Evolutionary conservation across 75 land plant genomes (phyloP), one percentile per base, ranked within the genome.

Genomic region (Cunninghamia lanceolata): DNA sequence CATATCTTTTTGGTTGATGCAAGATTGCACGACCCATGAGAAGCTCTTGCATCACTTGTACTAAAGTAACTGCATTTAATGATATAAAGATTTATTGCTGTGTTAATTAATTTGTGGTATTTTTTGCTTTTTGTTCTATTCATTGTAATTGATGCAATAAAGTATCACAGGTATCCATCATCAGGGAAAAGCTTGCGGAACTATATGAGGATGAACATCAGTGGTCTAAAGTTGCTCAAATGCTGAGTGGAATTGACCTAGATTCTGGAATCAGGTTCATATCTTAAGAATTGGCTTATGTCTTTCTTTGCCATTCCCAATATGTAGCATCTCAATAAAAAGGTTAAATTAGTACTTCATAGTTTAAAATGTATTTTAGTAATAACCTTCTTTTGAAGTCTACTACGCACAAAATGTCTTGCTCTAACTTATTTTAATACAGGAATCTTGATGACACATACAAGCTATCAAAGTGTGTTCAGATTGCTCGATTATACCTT

Each of bases 181-280:
- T 98, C 68, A 92, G 99, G 42, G 99, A 98, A 91, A 95, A 96
- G 82, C 92, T 98, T 80, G 98, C 98, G 53, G 97, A 98, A 68
- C 78, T 98, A 25, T 98, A 94, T 88, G 99, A 95, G 83, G 91
- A 94, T 78, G 99, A 98, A 88, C 92, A 95, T 83, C 91, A 96
- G 50, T 98, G 99, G 99, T 96, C 98, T 45, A 96, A 93, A 88
- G 99, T 99, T 76, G 99, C 99, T 34, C 99, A 98, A 82, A 96
- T 98, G 99, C 96, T 98, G 30, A 98, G 99, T 85, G 99, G 97
- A n/a, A 98, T 98, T 88, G 98, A 98, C 89, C 85, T 98, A 15
- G 99, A 98, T 59, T 95, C 98, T 74, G 94, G 94, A 84, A 96
- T 95, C 94, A 92, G 99, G 99, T 98, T 19, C 73, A 73, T 73